Percentiles rank a stretch among this genome's conserved stretches.
Evolutionary conservation across 129 eudicot genomes (phyloP).

Genomic region (Erigeron canadensis): DNA sequence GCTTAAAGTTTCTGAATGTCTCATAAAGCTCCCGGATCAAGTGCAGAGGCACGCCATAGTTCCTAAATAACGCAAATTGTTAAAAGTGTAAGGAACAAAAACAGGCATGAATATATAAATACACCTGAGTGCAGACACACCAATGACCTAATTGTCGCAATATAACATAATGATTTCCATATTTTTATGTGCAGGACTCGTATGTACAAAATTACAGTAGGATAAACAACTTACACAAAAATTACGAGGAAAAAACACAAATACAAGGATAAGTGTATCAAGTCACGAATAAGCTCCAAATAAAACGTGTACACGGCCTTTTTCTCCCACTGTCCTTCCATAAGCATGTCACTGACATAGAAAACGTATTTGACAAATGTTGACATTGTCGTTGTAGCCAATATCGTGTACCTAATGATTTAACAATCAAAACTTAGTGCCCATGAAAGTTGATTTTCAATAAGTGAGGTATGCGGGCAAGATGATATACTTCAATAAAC

Average conservation of each 20-base stretch:
- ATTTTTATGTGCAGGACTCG: background rate
- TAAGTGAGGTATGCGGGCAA: slow-evolving; percentile 11
- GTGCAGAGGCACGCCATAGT: slow-evolving; percentile 97
- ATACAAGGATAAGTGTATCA: slow-evolving; percentile 91
- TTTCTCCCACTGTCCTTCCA: slow-evolving; percentile 99
- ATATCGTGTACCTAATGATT: slow-evolving; percentile 78
- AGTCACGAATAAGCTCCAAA: slow-evolving; percentile 93
- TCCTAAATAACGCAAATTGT: slow-evolving; percentile 47
- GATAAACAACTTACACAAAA: slow-evolving; percentile 73
- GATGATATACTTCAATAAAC: background rate
- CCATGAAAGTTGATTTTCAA: slow-evolving; percentile 12
- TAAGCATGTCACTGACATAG: slow-evolving; percentile 93
- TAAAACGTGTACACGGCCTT: slow-evolving; percentile 94
- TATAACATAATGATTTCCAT: background rate
- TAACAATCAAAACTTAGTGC: slow-evolving; percentile 10
- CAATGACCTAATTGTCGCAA: slow-evolving; percentile 2
- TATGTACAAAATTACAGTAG: background rate
- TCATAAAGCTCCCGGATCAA: slow-evolving; percentile 96
- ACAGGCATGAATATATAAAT: slow-evolving; percentile 2
- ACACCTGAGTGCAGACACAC: background rate
- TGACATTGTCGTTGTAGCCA: slow-evolving; percentile 91
- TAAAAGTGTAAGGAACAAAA: background rate
- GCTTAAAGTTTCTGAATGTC: slow-evolving; percentile 92
- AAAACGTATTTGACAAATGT: slow-evolving; percentile 81
- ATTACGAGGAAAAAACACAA: slow-evolving; percentile 88